Conservation (phyloP, 2,329 filamentous ascomycete species). For the Calonectria multiphialidica region DNA sequence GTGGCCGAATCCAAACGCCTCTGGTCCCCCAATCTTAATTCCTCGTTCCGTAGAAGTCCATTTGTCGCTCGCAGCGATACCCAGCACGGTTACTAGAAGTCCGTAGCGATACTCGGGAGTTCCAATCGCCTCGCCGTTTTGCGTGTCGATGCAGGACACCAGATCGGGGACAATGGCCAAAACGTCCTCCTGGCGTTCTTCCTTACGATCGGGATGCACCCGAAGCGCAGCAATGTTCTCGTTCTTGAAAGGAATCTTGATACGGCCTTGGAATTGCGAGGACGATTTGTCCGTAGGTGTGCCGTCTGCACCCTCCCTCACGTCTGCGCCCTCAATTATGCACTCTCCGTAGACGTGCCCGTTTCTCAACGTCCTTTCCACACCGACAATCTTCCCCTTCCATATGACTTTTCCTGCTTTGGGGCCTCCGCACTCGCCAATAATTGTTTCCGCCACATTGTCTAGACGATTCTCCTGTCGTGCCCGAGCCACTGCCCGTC, state of each 20-base stretch:
- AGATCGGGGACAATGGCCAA: constrained; percentile 69
- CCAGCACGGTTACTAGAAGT: constrained; percentile 62
- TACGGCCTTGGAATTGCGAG: constrained; percentile 54
- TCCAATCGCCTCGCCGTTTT: constrained; percentile 68
- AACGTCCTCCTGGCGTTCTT: constrained; percentile 57
- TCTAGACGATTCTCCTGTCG: constrained; percentile 62
- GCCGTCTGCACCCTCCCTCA: constrained; percentile 45
- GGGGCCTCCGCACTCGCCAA: constrained; percentile 68
- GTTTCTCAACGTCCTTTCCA: constrained; percentile 66
- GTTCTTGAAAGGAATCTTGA: constrained; percentile 80
- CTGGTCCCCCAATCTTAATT: constrained; percentile 62
- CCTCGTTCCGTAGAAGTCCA: constrained; percentile 60
- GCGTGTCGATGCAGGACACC: constrained; percentile 66
- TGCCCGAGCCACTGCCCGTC: constrained; percentile 67
- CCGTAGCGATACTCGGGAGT: constrained; percentile 69
- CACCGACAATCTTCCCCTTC: constrained; percentile 73
- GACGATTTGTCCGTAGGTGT: neutral
- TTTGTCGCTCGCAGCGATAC: constrained; percentile 57
- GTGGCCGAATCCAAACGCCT: constrained; percentile 61
- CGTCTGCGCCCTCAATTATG: constrained; percentile 63
- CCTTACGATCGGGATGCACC: constrained; percentile 44
- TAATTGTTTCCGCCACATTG: constrained; percentile 68
- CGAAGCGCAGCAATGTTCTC: constrained; percentile 75
- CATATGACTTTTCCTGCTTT: constrained; percentile 68
- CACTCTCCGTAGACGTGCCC: constrained; percentile 72